Evolutionary conservation across 2,329 filamentous ascomycete species (phyloP).

Genomic region (Trichoderma endophyticum): DNA sequence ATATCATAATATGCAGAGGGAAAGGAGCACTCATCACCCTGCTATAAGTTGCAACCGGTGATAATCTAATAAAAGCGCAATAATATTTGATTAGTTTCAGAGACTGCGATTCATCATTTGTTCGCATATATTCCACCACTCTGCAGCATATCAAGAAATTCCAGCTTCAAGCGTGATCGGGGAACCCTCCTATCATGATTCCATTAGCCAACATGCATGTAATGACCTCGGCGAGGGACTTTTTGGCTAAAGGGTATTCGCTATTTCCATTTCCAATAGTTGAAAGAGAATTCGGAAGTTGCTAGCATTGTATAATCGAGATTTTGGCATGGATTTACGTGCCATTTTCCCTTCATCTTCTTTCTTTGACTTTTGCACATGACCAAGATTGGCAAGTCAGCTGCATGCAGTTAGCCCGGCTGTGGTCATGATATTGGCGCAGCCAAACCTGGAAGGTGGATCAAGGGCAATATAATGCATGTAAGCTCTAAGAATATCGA

Average conservation of each 20-base stretch:
- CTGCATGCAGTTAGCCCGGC: background rate
- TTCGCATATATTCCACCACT: background rate
- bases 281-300: background rate
- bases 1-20: background rate
- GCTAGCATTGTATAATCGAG: background rate
- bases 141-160: too few species aligned
- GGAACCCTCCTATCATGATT: background rate
- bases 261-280: background rate
- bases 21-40: background rate
- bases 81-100: background rate
- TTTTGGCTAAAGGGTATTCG: background rate
- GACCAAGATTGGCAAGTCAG: background rate
- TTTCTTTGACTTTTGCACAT: background rate
- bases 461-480: background rate
- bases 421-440: background rate
- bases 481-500: slow-evolving; percentile 16
- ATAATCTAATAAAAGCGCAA: background rate
- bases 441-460: slow-evolving; percentile 3
- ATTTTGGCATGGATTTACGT: background rate
- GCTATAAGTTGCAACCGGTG: background rate
- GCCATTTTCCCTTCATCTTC: background rate
- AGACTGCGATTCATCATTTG: background rate
- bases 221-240: background rate
- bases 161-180: background rate
- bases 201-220: background rate